These are phyloP conservation scores for Fusarium bulbicola DNA, from an alignment of 2,329 filamentous ascomycete genomes.

Conservation along the genomic window DNA sequence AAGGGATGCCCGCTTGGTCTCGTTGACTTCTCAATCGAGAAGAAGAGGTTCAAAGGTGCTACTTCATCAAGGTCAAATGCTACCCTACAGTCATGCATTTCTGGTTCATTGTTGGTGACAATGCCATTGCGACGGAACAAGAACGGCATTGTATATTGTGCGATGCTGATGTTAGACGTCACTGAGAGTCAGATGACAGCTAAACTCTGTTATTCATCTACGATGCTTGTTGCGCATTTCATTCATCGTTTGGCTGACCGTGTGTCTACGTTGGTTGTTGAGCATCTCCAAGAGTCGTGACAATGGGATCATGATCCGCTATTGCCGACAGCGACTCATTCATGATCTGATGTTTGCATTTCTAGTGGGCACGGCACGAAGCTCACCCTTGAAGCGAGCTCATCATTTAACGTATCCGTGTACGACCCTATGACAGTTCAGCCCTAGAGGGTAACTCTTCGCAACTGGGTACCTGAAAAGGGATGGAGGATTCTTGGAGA, in stretches of 20 bases:
- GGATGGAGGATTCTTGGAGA: conserved; percentile 7
- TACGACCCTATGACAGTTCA: not conserved
- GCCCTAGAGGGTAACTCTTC: not conserved
- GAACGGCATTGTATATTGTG: not conserved
- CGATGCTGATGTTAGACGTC: not conserved
- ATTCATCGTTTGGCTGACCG: accelerated
- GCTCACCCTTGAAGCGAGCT: not conserved
- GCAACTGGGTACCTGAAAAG: not conserved
- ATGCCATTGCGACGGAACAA: not conserved
- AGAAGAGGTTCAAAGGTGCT: not conserved
- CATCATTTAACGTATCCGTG: not conserved
- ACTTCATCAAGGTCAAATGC: not conserved
- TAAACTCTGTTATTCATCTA: not conserved
- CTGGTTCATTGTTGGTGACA: not conserved
- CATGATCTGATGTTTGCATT: not conserved
- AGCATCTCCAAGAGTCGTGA: no score
- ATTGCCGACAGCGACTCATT: not conserved
- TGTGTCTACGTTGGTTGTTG: not conserved
- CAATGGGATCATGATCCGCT: not conserved
- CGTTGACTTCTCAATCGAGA: not conserved
- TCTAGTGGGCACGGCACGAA: not conserved
- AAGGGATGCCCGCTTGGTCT: not conserved
- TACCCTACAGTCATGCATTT: not conserved
- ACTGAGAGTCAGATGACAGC: not conserved
- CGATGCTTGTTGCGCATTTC: no score